A percentile compares a stretch with the other conserved stretches of the same genome.
phyloP scores from a whole-genome alignment of 306 rosid genomes.

The Clitoria ternatea region DNA sequence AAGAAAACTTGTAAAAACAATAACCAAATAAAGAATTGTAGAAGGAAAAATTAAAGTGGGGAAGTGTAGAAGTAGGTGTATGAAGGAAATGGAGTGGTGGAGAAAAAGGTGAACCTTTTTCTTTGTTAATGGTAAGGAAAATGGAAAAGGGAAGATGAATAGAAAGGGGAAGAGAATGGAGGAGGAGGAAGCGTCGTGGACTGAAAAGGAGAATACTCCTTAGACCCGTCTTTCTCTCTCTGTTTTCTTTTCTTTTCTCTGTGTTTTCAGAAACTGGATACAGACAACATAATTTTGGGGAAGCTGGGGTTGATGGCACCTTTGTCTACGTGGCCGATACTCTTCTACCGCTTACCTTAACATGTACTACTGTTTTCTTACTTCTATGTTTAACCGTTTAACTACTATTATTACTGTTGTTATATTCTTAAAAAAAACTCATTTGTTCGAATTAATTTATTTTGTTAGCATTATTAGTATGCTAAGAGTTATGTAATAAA shows the following conservation, averaged over 20 bases:
- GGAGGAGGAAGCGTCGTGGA: conserved; percentile 47
- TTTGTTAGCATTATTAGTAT: no score
- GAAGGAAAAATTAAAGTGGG: conserved; percentile 39
- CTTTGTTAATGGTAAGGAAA: no score
- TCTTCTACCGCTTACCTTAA: neutral
- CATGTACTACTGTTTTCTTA: neutral
- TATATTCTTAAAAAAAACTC: no score
- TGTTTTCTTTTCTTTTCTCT: neutral
- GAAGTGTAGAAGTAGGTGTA: conserved; percentile 30
- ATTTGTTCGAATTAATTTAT: no score
- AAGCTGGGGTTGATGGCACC: conserved; percentile 8
- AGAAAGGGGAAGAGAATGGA: neutral
- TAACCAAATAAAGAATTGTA: neutral
- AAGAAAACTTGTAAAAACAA: neutral
- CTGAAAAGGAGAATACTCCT: conserved; percentile 39
- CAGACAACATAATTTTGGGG: conserved; percentile 23
- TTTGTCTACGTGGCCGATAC: conserved; percentile 19
- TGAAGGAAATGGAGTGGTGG: conserved; percentile 19
- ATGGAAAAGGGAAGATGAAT: neutral
- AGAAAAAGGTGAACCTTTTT: neutral
- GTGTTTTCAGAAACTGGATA: conserved; percentile 19
- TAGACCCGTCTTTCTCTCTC: conserved; percentile 31
- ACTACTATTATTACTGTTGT: no score
- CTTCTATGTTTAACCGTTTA: neutral
- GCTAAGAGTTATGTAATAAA: no score